Percentiles rank a stretch among this genome's conserved stretches.
Evolutionary conservation across 192 early-diverging fungal genomes (phyloP).

Genomic region (Podila clonocystis): DNA sequence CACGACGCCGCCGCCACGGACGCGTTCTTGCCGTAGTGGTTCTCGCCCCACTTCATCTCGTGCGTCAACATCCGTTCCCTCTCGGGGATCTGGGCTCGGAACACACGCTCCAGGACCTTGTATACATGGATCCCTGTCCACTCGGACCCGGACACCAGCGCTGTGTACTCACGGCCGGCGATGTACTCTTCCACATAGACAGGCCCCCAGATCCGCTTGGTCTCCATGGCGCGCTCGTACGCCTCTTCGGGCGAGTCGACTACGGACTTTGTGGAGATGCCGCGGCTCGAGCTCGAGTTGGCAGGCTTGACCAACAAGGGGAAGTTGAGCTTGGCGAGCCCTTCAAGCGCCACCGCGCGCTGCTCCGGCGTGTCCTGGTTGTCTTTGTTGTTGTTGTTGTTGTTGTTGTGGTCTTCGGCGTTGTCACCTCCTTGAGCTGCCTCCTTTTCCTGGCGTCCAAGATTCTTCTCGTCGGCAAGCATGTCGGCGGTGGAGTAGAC

Average conservation of each 20-base stretch:
- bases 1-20: constrained; percentile 25
- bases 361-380: constrained; percentile 3
- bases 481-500: constrained; percentile 10
- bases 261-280: constrained; percentile 30
- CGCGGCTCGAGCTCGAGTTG: constrained; percentile 36
- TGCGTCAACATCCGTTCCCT: constrained; percentile 37
- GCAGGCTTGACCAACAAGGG: constrained; percentile 35
- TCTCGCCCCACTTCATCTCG: constrained; percentile 44
- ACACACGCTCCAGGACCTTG: constrained; percentile 33
- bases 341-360: constrained; percentile 1
- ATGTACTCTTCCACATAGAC: constrained; percentile 49
- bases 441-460: no score
- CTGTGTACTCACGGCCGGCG: constrained; percentile 37
- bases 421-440: no score
- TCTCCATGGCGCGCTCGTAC: constrained; percentile 28
- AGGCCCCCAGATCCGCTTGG: constrained; percentile 32
- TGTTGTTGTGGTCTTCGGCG: background rate
- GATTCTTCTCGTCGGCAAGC: background rate
- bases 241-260: constrained; percentile 38
- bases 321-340: constrained; percentile 21
- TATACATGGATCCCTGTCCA: constrained; percentile 29
- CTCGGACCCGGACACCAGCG: constrained; percentile 22
- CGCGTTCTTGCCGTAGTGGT: constrained; percentile 33
- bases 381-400: background rate
- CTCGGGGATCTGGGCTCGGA: constrained; percentile 28